These are phyloP conservation scores for Trichothecium roseum DNA, from an alignment of 2,329 filamentous ascomycete species.

Conservation along the genomic window DNA sequence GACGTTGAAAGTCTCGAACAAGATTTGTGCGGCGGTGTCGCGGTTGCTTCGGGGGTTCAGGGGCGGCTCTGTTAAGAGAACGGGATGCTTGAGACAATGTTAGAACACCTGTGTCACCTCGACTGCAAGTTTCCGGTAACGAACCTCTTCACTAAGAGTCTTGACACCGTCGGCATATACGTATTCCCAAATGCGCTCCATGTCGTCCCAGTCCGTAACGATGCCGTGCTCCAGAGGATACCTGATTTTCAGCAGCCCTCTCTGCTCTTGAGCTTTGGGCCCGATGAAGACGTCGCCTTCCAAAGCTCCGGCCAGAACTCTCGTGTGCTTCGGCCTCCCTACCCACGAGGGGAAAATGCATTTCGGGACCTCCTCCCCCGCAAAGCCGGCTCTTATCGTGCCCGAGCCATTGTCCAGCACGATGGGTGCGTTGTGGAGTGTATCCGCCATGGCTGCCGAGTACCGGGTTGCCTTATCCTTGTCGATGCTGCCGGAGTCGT, in stretches of 20 bases:
- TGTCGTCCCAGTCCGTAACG: constrained; percentile 98
- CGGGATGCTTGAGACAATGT: constrained; percentile 58
- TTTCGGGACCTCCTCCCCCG: constrained; percentile 89
- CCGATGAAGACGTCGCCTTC: constrained; percentile 98
- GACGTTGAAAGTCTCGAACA: constrained; percentile 98
- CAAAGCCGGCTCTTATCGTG: constrained; percentile 93
- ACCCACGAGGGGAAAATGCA: constrained; percentile 98
- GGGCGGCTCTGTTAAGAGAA: constrained; percentile 90
- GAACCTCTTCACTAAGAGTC: constrained; percentile 89
- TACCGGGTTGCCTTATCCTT: too few relatives aligned
- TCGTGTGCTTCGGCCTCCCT: constrained; percentile 86
- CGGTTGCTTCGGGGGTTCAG: constrained; percentile 92
- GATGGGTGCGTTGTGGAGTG: constrained; percentile 91
- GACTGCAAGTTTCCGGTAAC: constrained; percentile 5
- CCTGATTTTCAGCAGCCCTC: constrained; percentile 87
- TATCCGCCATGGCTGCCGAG: constrained; percentile 38
- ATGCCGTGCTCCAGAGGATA: constrained; percentile 97
- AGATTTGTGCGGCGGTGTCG: constrained; percentile 90
- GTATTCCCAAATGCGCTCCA: constrained; percentile 99
- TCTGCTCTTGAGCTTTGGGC: constrained; percentile 74
- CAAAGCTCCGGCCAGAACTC: constrained; percentile 89
- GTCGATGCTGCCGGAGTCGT: too few relatives aligned
- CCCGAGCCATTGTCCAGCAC: constrained; percentile 98
- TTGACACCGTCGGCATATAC: constrained; percentile 95
- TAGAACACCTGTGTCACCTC: constrained; percentile 7